phyloP scores from a whole-genome alignment of 2,329 filamentous ascomycete species.

The Pseudogymnoascus sp. region DNA sequence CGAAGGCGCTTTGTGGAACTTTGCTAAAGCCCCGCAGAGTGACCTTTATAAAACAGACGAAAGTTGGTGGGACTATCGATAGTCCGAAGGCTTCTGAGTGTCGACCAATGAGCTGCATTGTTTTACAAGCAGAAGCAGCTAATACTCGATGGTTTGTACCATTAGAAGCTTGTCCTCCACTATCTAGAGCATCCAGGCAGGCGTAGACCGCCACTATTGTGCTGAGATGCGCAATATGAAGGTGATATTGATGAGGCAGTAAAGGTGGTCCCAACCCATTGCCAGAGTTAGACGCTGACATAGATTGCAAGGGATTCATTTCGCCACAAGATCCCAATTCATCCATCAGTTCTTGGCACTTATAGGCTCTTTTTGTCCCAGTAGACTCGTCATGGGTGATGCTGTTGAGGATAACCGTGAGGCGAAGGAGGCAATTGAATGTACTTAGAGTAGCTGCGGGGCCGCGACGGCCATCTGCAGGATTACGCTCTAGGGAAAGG shows the following conservation, averaged over 20 bases:
- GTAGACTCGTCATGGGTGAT: slow-evolving; percentile 18
- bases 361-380: neutral
- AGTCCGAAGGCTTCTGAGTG: slow-evolving; percentile 35
- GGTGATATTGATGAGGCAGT: slow-evolving; percentile 28
- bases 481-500: slow-evolving; percentile 30
- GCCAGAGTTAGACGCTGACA: neutral
- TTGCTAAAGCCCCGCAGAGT: slow-evolving; percentile 26
- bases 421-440: slow-evolving; percentile 28
- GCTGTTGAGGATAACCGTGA: slow-evolving; percentile 26
- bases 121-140: neutral
- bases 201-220: slow-evolving; percentile 16
- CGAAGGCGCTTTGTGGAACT: slow-evolving; percentile 24
- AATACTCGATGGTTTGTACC: neutral
- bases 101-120: slow-evolving; percentile 28
- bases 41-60: slow-evolving; percentile 33
- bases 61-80: slow-evolving; percentile 34
- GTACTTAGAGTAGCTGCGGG: slow-evolving; percentile 29
- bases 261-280: slow-evolving; percentile 12
- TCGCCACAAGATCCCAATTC: slow-evolving; percentile 24
- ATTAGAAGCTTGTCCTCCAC: neutral
- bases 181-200: neutral
- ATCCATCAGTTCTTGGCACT: slow-evolving; percentile 16
- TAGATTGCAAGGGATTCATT: neutral
- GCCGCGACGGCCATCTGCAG: slow-evolving; percentile 19
- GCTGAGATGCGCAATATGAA: slow-evolving; percentile 25